Percentiles rank a stretch among this genome's conserved stretches.
Evolutionary conservation across 148 eudicot species (phyloP).

Genomic region (Agrostemma githago): DNA sequence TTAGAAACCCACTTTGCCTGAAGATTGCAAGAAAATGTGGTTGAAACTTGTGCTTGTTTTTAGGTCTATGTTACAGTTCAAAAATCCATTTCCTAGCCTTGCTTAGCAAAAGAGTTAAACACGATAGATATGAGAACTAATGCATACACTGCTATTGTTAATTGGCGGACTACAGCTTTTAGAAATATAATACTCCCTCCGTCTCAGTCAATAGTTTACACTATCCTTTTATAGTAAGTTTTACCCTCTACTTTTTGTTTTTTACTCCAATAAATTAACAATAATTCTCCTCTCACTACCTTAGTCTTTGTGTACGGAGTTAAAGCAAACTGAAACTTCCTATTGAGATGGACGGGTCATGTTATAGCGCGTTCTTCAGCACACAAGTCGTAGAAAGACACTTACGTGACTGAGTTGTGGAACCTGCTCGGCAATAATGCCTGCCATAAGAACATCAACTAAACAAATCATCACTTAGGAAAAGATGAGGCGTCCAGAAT

Average conservation of each 20-base stretch:
- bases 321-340: too few species aligned
- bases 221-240: too few species aligned
- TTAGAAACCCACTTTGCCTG: background rate
- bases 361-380: background rate
- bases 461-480: constrained; percentile 18
- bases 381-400: background rate
- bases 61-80: background rate
- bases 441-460: constrained; percentile 32
- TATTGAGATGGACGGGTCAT: too few species aligned
- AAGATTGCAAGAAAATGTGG: background rate
- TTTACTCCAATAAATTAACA: too few species aligned
- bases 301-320: too few species aligned
- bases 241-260: too few species aligned
- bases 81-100: background rate
- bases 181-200: background rate
- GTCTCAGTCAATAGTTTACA: background rate
- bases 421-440: constrained; percentile 73
- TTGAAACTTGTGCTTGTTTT: background rate
- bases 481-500: constrained; percentile 1
- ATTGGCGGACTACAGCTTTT: background rate
- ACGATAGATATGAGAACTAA: background rate
- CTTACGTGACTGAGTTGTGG: constrained; percentile 57
- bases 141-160: background rate
- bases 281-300: too few species aligned
- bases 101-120: background rate